These are phyloP conservation scores for Macrolepiota fuliginosa DNA, from an alignment of 768 basidiomycete genomes.

Conservation along the genomic window DNA sequence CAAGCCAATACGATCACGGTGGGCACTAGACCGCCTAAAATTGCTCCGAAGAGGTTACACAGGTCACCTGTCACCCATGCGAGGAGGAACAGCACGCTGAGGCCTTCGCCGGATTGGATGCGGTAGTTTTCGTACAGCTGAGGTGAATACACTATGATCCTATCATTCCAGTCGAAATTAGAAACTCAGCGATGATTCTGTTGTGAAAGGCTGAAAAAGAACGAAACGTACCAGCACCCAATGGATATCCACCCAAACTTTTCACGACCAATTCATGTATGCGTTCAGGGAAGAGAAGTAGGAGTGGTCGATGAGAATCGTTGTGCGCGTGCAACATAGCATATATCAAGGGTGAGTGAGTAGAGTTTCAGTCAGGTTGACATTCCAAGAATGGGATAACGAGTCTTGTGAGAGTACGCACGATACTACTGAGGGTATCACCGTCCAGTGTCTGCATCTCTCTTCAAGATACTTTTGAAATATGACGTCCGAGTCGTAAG, in stretches of 20 bases:
- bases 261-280: neutral
- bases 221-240: slow-evolving; percentile 64
- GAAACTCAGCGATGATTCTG: neutral
- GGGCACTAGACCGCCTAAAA: slow-evolving; percentile 74
- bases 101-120: slow-evolving; percentile 86
- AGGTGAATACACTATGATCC: slow-evolving; percentile 91
- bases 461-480: neutral
- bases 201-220: neutral
- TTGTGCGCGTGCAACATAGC: neutral
- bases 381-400: neutral
- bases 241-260: slow-evolving; percentile 90
- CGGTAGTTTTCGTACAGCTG: slow-evolving; percentile 87
- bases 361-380: neutral
- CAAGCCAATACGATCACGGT: slow-evolving; percentile 82
- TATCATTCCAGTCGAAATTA: slow-evolving; percentile 20
- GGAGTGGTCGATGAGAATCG: neutral
- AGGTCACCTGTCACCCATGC: slow-evolving; percentile 83
- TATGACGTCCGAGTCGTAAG: neutral
- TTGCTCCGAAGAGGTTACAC: slow-evolving; percentile 69
- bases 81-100: slow-evolving; percentile 78
- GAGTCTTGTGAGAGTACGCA: neutral
- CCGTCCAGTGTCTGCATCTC: neutral
- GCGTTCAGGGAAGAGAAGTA: neutral
- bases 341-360: neutral
- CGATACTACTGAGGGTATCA: slow-evolving; percentile 7